These are phyloP conservation scores for Tripterygium wilfordii DNA, from an alignment of 177 flowering plant genomes.

Conservation along the genomic window DNA sequence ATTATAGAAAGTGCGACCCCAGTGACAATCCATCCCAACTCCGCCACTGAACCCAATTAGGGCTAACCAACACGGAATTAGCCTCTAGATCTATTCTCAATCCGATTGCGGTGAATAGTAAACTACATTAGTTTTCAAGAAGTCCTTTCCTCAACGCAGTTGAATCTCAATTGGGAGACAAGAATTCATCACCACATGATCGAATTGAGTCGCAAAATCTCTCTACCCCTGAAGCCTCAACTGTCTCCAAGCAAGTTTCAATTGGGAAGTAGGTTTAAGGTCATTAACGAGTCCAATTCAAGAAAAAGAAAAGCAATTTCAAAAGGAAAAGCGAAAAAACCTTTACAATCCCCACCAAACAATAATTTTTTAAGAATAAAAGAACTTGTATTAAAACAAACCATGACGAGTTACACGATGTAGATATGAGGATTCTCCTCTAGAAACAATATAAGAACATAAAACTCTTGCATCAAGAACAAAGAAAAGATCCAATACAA, in stretches of 20 bases:
- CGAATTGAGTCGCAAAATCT: slow-evolving; percentile 29
- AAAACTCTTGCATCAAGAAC: no score
- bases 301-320: slow-evolving; percentile 38
- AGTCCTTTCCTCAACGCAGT: slow-evolving; percentile 50
- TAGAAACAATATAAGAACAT: no score
- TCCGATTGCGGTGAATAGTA: slow-evolving; percentile 24
- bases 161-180: slow-evolving; percentile 38
- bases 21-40: no score
- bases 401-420: no score
- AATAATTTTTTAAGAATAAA: no score
- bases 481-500: no score
- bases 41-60: no score
- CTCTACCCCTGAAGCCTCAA: slow-evolving; percentile 36
- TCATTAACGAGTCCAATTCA: slow-evolving; percentile 13
- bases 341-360: slow-evolving; percentile 12
- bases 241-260: slow-evolving; percentile 43
- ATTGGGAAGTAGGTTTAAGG: slow-evolving; percentile 11
- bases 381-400: no score
- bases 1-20: no score
- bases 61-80: slow-evolving; percentile 24
- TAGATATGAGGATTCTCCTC: no score
- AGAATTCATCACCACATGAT: slow-evolving; percentile 26
- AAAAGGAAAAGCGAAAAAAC: slow-evolving; percentile 34
- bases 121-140: slow-evolving; percentile 48
- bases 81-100: slow-evolving; percentile 27